phyloP scores from a whole-genome alignment of 805 yeast species.

The Candida pseudoglaebosa region DNA sequence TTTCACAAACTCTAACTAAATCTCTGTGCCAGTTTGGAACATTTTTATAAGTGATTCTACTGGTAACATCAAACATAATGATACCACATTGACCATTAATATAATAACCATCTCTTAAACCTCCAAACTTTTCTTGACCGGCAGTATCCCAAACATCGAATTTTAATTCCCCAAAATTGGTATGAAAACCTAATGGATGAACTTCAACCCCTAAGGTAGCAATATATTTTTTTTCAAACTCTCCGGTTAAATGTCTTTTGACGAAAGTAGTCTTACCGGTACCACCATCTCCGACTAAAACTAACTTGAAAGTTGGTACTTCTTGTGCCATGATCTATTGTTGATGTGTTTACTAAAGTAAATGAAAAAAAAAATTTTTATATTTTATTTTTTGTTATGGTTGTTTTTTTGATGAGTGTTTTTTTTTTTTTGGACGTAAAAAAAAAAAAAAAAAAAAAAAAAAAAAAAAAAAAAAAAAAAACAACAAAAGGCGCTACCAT shows the following conservation, averaged over 20 bases:
- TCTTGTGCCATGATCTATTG: conserved; percentile 60
- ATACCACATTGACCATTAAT: conserved; percentile 99
- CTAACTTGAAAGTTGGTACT: conserved; percentile 97
- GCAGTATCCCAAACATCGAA: conserved; percentile 99
- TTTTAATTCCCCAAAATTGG: conserved; percentile 97
- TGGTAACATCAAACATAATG: conserved; percentile 99
- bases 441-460: too few species aligned
- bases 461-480: too few species aligned
- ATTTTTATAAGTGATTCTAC: conserved; percentile 98
- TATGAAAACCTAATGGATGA: conserved; percentile 96
- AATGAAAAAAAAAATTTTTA: neutral
- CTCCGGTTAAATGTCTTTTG: conserved; percentile 99
- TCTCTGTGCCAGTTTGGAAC: conserved; percentile 99
- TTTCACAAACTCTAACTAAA: conserved; percentile 98
- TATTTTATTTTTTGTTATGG: conserved; percentile 1
- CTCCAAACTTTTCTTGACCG: conserved; percentile 99
- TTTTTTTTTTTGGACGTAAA: too few species aligned
- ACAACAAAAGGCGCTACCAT: too few species aligned
- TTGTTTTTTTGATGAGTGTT: conserved; percentile 2
- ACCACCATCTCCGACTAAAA: conserved; percentile 99
- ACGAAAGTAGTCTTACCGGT: conserved; percentile 99
- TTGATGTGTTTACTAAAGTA: conserved; percentile 9
- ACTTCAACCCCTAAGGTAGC: conserved; percentile 99
- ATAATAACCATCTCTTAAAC: conserved; percentile 99
- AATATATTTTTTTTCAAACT: conserved; percentile 96